Evolutionary conservation across 148 eudicot species (phyloP).

Genomic region (Nepenthes gracilis): DNA sequence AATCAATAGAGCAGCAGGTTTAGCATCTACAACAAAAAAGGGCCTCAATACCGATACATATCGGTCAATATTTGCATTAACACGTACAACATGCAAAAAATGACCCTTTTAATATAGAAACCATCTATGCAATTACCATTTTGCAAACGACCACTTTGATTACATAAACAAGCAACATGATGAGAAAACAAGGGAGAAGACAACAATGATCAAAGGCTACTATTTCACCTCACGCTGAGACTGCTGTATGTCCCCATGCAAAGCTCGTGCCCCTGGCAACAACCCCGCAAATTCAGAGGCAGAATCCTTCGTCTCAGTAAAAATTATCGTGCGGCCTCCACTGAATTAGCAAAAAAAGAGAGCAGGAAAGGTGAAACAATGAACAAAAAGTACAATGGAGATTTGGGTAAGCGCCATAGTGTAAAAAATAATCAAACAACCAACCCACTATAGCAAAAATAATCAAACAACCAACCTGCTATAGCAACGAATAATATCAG

Average conservation of each 20-base stretch:
- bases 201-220: neutral
- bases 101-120: too few relatives aligned
- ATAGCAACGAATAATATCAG: conserved; percentile 87
- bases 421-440: conserved; percentile 11
- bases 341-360: conserved; percentile 19
- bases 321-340: conserved; percentile 81
- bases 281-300: conserved; percentile 61
- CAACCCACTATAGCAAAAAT: conserved; percentile 46
- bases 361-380: neutral
- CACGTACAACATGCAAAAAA: too few relatives aligned
- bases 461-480: conserved; percentile 41
- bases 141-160: neutral
- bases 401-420: neutral
- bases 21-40: too few relatives aligned
- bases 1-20: too few relatives aligned
- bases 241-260: conserved; percentile 94
- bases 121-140: too few relatives aligned
- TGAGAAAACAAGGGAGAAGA: neutral
- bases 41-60: too few relatives aligned
- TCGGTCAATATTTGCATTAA: too few relatives aligned
- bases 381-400: neutral
- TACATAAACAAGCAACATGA: neutral
- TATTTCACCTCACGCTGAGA: conserved; percentile 68
- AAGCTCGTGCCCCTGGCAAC: conserved; percentile 80
- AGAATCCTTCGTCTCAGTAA: conserved; percentile 74